Evolutionary conservation across 1,139 yeast species (phyloP), one percentile per base, ranked within the genome.

Genomic region (Tardiomyces blankii): DNA sequence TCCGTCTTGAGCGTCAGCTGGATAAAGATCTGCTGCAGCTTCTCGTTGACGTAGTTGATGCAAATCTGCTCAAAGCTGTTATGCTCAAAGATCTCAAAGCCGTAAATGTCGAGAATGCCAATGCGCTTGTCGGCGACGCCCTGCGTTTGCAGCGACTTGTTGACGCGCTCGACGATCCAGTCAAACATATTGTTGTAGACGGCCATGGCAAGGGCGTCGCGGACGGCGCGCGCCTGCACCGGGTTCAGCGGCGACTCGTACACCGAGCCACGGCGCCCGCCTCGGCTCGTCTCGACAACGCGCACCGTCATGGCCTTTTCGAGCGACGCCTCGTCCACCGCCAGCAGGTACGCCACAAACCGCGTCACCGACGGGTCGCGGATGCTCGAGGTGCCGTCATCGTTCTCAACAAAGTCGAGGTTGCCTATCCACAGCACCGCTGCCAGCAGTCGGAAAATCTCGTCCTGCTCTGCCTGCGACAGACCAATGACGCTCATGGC

Each of bases 51-150:
- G 58, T 91, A 91, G 66, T 91, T 91, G 70, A 91, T 91, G 69
- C 98, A 91, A 54, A 91, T 75, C 66, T 91, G 99, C 64, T 93
- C 98, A 65, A 93, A 91, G 2, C 96, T 87, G 69, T 91, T 91
- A 59, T 86, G 91, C 47, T 91, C 97, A 61, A 93, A 93, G 61
- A 93, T 91, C 65, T 93, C 99, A 68, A 93, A 93, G 8, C 99
- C 99, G 62, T 93, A 93, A 55, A 93, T 93, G 77, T 93, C 99
- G 60, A 93, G 74, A 59, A 93, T 93, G 54, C 99, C 99, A 59
- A 93, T 82, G 12, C 91, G 76, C 64, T 83, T 86, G 45, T 73
- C 73, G 39, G 77, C 76, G 42, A 70, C 68, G 18, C 71, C 69
- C 42, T 72, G 66, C 9, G 75, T 67, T 41, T 72, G 71, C 54